Percentiles rank a stretch among this genome's conserved stretches.
Conservation (phyloP, 2,329 filamentous ascomycete species). For the Pseudogymnoascus sp. region DNA sequence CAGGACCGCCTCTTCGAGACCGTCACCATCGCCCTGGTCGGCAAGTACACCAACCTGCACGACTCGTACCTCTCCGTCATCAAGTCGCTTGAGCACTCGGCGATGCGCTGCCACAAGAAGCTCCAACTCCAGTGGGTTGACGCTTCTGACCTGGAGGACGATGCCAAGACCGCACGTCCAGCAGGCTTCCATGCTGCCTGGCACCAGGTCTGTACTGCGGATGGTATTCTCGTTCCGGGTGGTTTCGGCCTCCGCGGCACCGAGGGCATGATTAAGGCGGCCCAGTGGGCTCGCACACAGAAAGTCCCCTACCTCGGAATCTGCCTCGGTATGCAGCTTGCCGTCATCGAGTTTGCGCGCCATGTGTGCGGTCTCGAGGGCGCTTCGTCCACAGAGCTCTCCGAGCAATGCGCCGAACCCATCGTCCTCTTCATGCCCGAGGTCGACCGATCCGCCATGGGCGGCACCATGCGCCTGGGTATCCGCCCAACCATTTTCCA, state of each 20-base stretch:
- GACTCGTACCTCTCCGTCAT: constrained; percentile 79
- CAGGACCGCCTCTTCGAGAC: constrained; percentile 58
- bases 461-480: constrained; percentile 82
- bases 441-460: constrained; percentile 63
- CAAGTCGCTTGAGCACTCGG: constrained; percentile 83
- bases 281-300: constrained; percentile 79
- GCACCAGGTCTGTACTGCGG: constrained; percentile 65
- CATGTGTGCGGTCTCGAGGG: constrained; percentile 57
- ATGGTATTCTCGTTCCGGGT: constrained; percentile 50
- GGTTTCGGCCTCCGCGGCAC: constrained; percentile 67
- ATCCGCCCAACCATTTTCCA: constrained; percentile 69
- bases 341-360: constrained; percentile 80
- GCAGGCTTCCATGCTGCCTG: constrained; percentile 78
- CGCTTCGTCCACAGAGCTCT: constrained; percentile 24
- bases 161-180: constrained; percentile 51
- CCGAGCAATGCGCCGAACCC: constrained; percentile 21
- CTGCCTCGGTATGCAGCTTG: constrained; percentile 87
- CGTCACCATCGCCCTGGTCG: constrained; percentile 78
- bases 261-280: constrained; percentile 81
- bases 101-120: constrained; percentile 76
- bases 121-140: constrained; percentile 80
- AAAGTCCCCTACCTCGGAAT: constrained; percentile 79
- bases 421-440: constrained; percentile 91
- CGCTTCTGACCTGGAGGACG: constrained; percentile 69
- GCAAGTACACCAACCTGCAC: constrained; percentile 79